phyloP scores from a whole-genome alignment of 176 grass and related monocot species.

The Zea luxurians region DNA sequence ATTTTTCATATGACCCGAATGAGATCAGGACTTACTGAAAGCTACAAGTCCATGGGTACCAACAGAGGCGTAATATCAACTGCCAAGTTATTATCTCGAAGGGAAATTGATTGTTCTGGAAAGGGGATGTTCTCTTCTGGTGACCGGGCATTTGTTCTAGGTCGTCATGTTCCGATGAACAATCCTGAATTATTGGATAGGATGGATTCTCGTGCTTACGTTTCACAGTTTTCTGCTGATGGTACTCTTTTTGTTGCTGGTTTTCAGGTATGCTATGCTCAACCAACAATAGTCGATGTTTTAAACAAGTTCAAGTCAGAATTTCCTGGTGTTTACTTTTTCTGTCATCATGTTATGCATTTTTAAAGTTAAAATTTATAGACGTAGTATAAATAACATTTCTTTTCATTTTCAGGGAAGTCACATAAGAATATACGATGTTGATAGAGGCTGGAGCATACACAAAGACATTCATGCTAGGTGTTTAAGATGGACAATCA shows the following conservation, averaged over 20 bases:
- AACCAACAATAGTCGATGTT: slow-evolving; percentile 10
- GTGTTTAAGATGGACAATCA: slow-evolving; percentile 85
- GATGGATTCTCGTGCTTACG: slow-evolving; percentile 70
- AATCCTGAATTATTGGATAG: slow-evolving; percentile 54
- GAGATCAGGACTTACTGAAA: slow-evolving; percentile 60
- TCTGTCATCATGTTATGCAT: neutral
- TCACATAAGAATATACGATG: slow-evolving; percentile 84
- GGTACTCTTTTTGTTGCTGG: slow-evolving; percentile 81
- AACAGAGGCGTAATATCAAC: slow-evolving; percentile 45
- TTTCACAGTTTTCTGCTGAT: slow-evolving; percentile 79
- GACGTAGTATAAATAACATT: neutral
- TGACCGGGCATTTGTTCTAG: slow-evolving; percentile 66
- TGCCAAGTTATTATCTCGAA: slow-evolving; percentile 61
- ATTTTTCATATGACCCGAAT: slow-evolving; percentile 71
- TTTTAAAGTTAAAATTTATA: neutral
- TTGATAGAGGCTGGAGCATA: slow-evolving; percentile 62
- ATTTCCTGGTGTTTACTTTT: neutral
- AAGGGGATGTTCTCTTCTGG: slow-evolving; percentile 61
- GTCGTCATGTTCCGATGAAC: slow-evolving; percentile 59
- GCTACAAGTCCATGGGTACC: slow-evolving; percentile 42
- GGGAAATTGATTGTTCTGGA: slow-evolving; percentile 62
- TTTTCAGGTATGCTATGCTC: slow-evolving; percentile 61
- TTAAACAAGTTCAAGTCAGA: slow-evolving; percentile 12
- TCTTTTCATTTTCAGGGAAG: slow-evolving; percentile 50
- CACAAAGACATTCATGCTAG: slow-evolving; percentile 74